Evolutionary conservation across 1,284 basidiomycete species (phyloP), one percentile per base, ranked within the genome.

Genomic region (Sphaerobolus stellatus): DNA sequence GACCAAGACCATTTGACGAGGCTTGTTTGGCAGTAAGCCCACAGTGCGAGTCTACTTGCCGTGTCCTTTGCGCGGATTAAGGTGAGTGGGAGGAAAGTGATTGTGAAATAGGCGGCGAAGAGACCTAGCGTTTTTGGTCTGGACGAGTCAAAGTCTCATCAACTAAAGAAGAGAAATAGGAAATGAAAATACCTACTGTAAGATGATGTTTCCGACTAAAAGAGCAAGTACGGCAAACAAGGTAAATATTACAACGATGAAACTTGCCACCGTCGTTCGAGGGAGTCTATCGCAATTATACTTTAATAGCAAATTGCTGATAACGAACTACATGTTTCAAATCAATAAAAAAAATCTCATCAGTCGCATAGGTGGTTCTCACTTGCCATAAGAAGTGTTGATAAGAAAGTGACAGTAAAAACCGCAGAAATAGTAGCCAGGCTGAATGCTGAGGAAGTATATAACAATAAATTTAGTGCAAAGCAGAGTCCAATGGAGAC

Each of bases 221-320:
- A 86, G 72, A 1, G 72, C 68, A 2, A 72, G 60, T 0, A 77
- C 71, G n/a, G 86, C 66, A 2, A 70, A 40, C 27, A 83, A 58
- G 0, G 81, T 71, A 11, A 72, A 52, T 9, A 79, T 58, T 16
- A 81, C 71, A 24, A 72, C 60, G 16, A 56, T 57, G 13, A 82
- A 60, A 5, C 72, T 70, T 7, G 79, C 75, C 22, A 62, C 69
- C 5, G 68, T 69, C 4, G 66, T 57, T 24, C 84, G 74, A 2
- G 75, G 76, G 8, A 90, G 66, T 38, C 79, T 75, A 3, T 83
- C 80, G 3, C 86, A 77, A 53, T 83, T 84, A 68, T 84, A 84
- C 57, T 81, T 82, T 34, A 90, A 71, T 5, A 88, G 57, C 4
- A 88, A 62, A 11, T 82, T 71, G 1, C 83, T 79, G 34, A 60